phyloP scores from a whole-genome alignment of 2,329 filamentous ascomycete species.

The Alternaria rosae region DNA sequence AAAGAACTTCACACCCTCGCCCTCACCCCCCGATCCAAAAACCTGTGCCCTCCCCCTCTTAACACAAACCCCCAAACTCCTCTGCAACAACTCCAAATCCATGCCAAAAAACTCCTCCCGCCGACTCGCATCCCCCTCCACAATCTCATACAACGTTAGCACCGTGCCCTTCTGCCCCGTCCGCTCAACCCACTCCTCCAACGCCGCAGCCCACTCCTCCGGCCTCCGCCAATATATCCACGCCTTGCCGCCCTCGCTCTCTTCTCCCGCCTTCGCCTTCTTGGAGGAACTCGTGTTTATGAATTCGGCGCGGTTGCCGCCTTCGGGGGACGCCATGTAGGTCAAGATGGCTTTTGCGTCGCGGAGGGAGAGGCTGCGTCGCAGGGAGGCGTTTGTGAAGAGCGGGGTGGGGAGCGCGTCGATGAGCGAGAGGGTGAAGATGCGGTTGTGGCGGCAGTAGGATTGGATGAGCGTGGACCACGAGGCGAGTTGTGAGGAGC shows the following conservation, averaged over 20 bases:
- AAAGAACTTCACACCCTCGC: conserved; percentile 95
- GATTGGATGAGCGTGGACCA: conserved; percentile 86
- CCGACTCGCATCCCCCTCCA: conserved; percentile 81
- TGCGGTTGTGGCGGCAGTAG: conserved; percentile 80
- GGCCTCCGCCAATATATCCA: conserved; percentile 87
- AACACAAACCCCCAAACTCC: conserved; percentile 79
- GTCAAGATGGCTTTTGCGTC: conserved; percentile 63
- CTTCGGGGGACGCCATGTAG: conserved; percentile 63
- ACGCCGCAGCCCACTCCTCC: conserved; percentile 85
- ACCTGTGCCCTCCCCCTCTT: conserved; percentile 93
- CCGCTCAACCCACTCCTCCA: conserved; percentile 82
- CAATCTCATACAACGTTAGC: conserved; percentile 89
- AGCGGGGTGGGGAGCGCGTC: conserved; percentile 62
- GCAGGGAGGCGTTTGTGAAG: conserved; percentile 59
- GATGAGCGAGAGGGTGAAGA: conserved; percentile 77
- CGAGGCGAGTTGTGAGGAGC: conserved; percentile 77
- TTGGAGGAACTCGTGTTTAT: conserved; percentile 44
- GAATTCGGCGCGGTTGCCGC: conserved; percentile 71
- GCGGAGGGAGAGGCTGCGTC: conserved; percentile 57
- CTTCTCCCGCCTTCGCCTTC: conserved; percentile 33
- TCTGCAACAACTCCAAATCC: conserved; percentile 80
- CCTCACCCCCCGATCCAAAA: conserved; percentile 76
- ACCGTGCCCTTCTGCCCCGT: conserved; percentile 90
- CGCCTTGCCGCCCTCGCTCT: conserved; percentile 48
- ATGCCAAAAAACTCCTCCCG: conserved; percentile 82